Percentiles rank a stretch among this genome's conserved stretches.
Evolutionary conservation across 441 rosid genomes (phyloP).

Genomic region (Breynia disticha): DNA sequence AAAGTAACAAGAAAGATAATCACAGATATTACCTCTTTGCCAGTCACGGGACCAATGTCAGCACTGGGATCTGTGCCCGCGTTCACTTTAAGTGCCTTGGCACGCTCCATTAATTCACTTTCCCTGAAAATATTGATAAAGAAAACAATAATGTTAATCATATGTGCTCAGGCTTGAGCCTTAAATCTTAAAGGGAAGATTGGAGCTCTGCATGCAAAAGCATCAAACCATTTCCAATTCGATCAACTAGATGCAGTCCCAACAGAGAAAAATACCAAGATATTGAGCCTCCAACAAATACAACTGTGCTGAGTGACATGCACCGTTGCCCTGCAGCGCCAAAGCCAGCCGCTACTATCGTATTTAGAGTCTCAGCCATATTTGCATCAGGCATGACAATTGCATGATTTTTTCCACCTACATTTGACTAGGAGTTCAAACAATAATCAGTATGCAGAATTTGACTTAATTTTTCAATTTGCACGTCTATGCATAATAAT

Average conservation of each 20-base stretch:
- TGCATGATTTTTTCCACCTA: constrained; percentile 47
- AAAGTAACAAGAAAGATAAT: constrained; percentile 2
- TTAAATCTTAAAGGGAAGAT: background rate
- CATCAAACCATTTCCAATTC: background rate
- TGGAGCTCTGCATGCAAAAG: background rate
- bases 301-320: constrained; percentile 36
- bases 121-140: constrained; percentile 22
- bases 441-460: constrained; percentile 13
- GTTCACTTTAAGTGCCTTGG: constrained; percentile 44
- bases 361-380: constrained; percentile 42
- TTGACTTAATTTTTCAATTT: background rate
- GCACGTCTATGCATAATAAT: too few relatives aligned
- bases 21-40: constrained; percentile 23
- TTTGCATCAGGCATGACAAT: constrained; percentile 61
- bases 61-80: constrained; percentile 40
- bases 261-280: constrained; percentile 29
- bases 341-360: constrained; percentile 47
- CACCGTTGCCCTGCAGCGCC: constrained; percentile 52
- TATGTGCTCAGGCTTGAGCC: background rate
- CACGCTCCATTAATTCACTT: constrained; percentile 35
- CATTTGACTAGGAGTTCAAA: constrained; percentile 25
- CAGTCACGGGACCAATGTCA: constrained; percentile 40
- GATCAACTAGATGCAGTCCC: background rate
- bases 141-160: constrained; percentile 2
- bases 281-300: constrained; percentile 45